Percentiles rank a stretch among this genome's conserved stretches.
These are phyloP conservation scores for Pseudogymnoascus sp. DNA, from an alignment of 2,329 filamentous ascomycete species.

Conservation along the genomic window DNA sequence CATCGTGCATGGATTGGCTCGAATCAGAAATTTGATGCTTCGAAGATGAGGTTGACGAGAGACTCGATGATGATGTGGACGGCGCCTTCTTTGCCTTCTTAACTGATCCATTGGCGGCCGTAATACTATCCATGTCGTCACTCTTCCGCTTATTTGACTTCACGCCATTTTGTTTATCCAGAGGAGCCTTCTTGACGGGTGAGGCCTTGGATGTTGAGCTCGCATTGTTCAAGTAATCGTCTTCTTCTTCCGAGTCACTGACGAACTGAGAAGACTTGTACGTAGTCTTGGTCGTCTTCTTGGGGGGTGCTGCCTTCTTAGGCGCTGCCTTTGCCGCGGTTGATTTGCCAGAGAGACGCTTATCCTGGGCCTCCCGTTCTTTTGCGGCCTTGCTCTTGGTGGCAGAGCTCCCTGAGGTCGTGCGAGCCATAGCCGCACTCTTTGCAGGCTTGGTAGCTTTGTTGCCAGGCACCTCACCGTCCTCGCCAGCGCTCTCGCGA, in stretches of 20 bases:
- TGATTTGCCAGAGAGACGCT: slow-evolving; percentile 35
- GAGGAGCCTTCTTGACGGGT: background rate
- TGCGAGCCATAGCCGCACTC: slow-evolving; percentile 40
- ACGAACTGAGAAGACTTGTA: slow-evolving; percentile 27
- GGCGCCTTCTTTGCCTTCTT: slow-evolving; percentile 27
- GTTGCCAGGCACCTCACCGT: slow-evolving; percentile 29
- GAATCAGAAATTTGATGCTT: slow-evolving; percentile 40
- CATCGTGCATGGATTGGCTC: slow-evolving; percentile 38
- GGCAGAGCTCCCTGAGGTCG: slow-evolving; percentile 42
- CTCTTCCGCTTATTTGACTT: slow-evolving; percentile 8
- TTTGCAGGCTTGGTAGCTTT: slow-evolving; percentile 23
- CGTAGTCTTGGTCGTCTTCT: slow-evolving; percentile 30
- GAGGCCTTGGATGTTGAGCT: background rate
- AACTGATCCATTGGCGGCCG: slow-evolving; percentile 23
- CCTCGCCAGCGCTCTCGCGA: slow-evolving; percentile 36
- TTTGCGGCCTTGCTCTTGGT: slow-evolving; percentile 49
- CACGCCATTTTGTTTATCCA: background rate
- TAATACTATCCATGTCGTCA: slow-evolving; percentile 22
- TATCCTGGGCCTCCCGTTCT: slow-evolving; percentile 47
- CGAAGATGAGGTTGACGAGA: slow-evolving; percentile 10
- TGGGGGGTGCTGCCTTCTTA: slow-evolving; percentile 23
- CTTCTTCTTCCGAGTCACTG: slow-evolving; percentile 25
- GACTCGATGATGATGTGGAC: background rate
- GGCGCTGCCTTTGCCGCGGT: slow-evolving; percentile 22
- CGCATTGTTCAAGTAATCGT: slow-evolving; percentile 11